Percentiles rank a stretch among this genome's conserved stretches.
These are phyloP conservation scores for Cotoneaster glaucophyllus DNA, from an alignment of 306 rosid genomes.

Conservation along the genomic window DNA sequence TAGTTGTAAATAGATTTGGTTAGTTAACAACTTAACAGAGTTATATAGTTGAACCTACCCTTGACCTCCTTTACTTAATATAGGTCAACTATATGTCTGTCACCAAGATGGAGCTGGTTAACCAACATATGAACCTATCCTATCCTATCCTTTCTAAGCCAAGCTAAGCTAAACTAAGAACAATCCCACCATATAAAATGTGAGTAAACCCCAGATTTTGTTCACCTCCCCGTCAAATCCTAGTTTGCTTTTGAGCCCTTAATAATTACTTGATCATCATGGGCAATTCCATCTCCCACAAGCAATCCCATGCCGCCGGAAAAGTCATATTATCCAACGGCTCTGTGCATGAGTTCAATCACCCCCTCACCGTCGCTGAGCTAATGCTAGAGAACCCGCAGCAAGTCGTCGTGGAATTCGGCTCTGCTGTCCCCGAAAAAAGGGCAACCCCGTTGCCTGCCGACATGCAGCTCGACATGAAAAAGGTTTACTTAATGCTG, in stretches of 20 bases:
- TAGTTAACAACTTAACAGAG: slow-evolving; percentile 16
- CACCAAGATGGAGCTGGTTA: slow-evolving; percentile 72
- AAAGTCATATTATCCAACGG: slow-evolving; percentile 62
- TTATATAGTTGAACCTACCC: slow-evolving; percentile 45
- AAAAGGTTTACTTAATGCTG: slow-evolving; percentile 58
- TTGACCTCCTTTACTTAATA: slow-evolving; percentile 1
- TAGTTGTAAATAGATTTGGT: background rate
- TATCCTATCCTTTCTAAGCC: background rate
- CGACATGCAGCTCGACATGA: slow-evolving; percentile 48
- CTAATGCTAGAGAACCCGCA: slow-evolving; percentile 82
- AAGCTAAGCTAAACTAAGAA: too few species aligned
- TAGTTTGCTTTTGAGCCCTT: background rate
- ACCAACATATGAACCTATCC: slow-evolving; percentile 33
- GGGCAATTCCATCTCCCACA: slow-evolving; percentile 56
- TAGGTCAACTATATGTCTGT: slow-evolving; percentile 24
- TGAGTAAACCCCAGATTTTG: background rate
- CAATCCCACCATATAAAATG: background rate
- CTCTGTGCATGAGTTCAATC: slow-evolving; percentile 48
- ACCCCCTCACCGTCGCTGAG: slow-evolving; percentile 63
- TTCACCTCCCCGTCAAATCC: background rate
- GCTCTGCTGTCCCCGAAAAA: slow-evolving; percentile 33
- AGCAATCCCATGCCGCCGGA: slow-evolving; percentile 13
- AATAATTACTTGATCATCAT: slow-evolving; percentile 6
- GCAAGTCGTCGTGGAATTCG: slow-evolving; percentile 73
- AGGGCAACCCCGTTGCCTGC: slow-evolving; percentile 63